These are phyloP conservation scores for Leptoxyphium fumago DNA, from an alignment of 2,329 filamentous ascomycete species.

Conservation along the genomic window DNA sequence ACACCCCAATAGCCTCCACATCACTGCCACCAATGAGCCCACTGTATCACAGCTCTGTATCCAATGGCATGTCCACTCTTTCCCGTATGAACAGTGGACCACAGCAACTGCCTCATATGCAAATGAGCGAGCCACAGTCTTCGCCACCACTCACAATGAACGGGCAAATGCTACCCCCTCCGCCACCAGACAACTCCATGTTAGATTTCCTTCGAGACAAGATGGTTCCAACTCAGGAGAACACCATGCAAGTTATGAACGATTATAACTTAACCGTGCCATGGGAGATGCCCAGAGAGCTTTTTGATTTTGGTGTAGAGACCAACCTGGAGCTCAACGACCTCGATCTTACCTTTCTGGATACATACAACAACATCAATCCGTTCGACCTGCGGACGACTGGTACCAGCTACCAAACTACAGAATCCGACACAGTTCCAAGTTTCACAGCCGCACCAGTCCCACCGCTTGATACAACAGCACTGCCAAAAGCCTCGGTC, in stretches of 20 bases:
- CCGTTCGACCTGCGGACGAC: conserved; percentile 25
- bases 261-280: conserved; percentile 21
- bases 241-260: conserved; percentile 12
- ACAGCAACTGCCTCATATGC: conserved; percentile 5
- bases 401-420: conserved; percentile 18
- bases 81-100: conserved; percentile 10
- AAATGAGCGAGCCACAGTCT: conserved; percentile 2
- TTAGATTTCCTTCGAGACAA: conserved; percentile 21
- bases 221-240: conserved; percentile 10
- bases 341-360: conserved; percentile 29
- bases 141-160: conserved; percentile 12
- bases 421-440: conserved; percentile 19
- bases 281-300: conserved; percentile 27
- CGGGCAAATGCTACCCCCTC: conserved; percentile 16
- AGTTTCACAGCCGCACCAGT: conserved; percentile 19
- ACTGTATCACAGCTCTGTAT: not conserved
- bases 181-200: conserved; percentile 13
- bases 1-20: not conserved
- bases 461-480: conserved; percentile 18
- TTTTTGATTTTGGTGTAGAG: conserved; percentile 31
- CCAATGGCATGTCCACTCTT: conserved; percentile 2
- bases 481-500: conserved; percentile 27
- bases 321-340: conserved; percentile 31
- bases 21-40: not conserved
- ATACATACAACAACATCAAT: conserved; percentile 30